phyloP scores from a whole-genome alignment of 2,329 filamentous ascomycete genomes.

The Fusarium sp. region DNA sequence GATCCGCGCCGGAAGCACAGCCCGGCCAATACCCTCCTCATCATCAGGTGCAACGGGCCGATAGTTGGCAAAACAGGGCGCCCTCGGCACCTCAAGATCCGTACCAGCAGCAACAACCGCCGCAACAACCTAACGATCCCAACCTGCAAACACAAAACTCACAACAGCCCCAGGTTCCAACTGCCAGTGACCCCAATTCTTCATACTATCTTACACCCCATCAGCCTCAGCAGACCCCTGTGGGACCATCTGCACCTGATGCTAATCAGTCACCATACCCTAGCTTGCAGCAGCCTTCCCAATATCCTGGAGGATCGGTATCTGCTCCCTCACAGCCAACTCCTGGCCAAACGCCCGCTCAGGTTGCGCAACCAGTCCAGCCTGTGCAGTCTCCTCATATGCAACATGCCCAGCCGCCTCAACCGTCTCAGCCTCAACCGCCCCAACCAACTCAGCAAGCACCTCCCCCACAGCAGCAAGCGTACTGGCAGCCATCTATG shows the following conservation, averaged over 20 bases:
- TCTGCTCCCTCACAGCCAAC: slow-evolving; percentile 49
- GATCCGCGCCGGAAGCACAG: slow-evolving; percentile 53
- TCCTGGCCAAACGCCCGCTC: slow-evolving; percentile 44
- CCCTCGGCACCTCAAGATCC: slow-evolving; percentile 51
- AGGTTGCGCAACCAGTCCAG: slow-evolving; percentile 35
- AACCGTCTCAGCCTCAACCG: slow-evolving; percentile 45
- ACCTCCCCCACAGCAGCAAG: slow-evolving; percentile 48
- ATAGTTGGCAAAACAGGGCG: slow-evolving; percentile 61
- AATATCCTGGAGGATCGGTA: slow-evolving; percentile 57
- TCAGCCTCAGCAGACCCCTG: slow-evolving; percentile 49
- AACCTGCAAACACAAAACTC: slow-evolving; percentile 45
- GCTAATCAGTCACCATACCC: slow-evolving; percentile 62
- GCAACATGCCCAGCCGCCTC: slow-evolving; percentile 47
- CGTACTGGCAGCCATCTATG: slow-evolving; percentile 51
- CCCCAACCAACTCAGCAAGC: slow-evolving; percentile 42
- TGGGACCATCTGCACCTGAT: slow-evolving; percentile 55
- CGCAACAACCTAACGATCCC: slow-evolving; percentile 35
- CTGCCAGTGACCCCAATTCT: slow-evolving; percentile 61
- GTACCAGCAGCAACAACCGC: slow-evolving; percentile 42
- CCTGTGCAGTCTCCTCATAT: slow-evolving; percentile 15
- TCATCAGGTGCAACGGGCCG: slow-evolving; percentile 59
- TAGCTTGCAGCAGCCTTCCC: slow-evolving; percentile 59
- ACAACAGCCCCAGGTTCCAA: slow-evolving; percentile 44
- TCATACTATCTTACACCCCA: slow-evolving; percentile 67
- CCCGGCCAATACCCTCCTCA: slow-evolving; percentile 58